Conservation (phyloP, 78 protist species). For the Trichosphaerium sp. region DNA sequence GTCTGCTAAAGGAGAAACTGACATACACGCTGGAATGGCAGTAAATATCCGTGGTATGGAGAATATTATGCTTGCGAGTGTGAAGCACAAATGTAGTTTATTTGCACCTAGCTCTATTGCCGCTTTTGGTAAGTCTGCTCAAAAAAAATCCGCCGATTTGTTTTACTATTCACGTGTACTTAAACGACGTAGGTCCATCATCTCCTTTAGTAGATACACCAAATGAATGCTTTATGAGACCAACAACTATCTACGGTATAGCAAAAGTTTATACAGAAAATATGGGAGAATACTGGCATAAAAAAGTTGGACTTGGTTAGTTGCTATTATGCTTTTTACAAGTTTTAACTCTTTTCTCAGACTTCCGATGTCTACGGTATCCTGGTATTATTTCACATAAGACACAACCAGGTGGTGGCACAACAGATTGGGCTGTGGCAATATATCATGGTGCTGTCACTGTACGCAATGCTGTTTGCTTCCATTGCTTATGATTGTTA, state of each 20-base stretch:
- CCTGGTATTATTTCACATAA: slow-evolving; percentile 61
- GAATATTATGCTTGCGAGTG: slow-evolving; percentile 12
- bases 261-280: slow-evolving; percentile 54
- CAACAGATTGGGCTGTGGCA: slow-evolving; percentile 39
- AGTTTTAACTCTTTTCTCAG: slow-evolving; percentile 31
- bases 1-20: background rate
- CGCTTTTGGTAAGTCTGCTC: background rate
- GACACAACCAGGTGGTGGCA: slow-evolving; percentile 68
- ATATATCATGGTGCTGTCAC: background rate
- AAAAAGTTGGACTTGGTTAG: background rate
- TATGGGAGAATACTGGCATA: background rate
- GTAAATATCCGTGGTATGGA: slow-evolving; percentile 36
- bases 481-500: too few species aligned
- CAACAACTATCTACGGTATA: slow-evolving; percentile 67
- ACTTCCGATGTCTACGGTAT: slow-evolving; percentile 59
- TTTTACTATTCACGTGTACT: background rate
- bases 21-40: background rate
- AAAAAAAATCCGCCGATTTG: background rate
- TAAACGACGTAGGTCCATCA: background rate
- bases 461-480: too few species aligned
- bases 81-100: background rate
- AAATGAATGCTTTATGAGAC: slow-evolving; percentile 28
- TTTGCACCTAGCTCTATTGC: background rate
- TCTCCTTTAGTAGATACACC: slow-evolving; percentile 22
- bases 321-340: slow-evolving; percentile 40